phyloP scores from a whole-genome alignment of 768 basidiomycete genomes.

The Inosperma sp. region DNA sequence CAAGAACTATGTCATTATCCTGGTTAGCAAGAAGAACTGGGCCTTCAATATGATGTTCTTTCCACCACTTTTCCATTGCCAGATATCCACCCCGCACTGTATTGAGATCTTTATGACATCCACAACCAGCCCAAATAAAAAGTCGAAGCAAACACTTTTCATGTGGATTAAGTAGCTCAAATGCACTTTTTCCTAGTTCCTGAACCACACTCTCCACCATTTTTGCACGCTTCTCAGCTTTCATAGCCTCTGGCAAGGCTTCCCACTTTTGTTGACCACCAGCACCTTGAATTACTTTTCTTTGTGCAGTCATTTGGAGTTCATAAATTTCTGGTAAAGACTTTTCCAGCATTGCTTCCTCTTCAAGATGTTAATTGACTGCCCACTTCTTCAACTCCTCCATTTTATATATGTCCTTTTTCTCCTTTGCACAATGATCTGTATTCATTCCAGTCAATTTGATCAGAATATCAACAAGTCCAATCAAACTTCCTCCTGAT shows the following conservation, averaged over 20 bases:
- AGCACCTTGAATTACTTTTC: conserved; percentile 12
- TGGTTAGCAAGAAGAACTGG: conserved; percentile 26
- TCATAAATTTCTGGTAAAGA: conserved; percentile 8
- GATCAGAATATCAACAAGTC: conserved; percentile 29
- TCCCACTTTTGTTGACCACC: conserved; percentile 17
- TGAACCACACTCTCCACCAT: conserved; percentile 13
- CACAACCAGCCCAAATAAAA: too few relatives aligned
- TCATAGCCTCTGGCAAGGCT: conserved; percentile 2
- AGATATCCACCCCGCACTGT: conserved; percentile 23
- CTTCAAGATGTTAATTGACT: conserved; percentile 20
- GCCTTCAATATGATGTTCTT: conserved; percentile 10
- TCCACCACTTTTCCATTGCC: conserved; percentile 20
- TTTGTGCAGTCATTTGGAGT: conserved; percentile 4
- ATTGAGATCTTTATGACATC: too few relatives aligned
- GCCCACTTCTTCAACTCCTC: conserved; percentile 18
- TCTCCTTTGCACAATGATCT: too few relatives aligned
- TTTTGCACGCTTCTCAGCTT: conserved; percentile 10
- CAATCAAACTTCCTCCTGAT: too few relatives aligned
- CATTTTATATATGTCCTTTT: conserved; percentile 21
- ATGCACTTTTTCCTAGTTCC: conserved; percentile 13
- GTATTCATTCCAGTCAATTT: conserved; percentile 17
- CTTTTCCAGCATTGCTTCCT: conserved; percentile 18
- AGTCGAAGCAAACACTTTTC: conserved; percentile 17
- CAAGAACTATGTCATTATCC: conserved; percentile 27
- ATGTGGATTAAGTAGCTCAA: conserved; percentile 10